These are phyloP conservation scores for Kappamyces sp. DNA, from an alignment of 192 early-diverging fungal species.

Conservation along the genomic window DNA sequence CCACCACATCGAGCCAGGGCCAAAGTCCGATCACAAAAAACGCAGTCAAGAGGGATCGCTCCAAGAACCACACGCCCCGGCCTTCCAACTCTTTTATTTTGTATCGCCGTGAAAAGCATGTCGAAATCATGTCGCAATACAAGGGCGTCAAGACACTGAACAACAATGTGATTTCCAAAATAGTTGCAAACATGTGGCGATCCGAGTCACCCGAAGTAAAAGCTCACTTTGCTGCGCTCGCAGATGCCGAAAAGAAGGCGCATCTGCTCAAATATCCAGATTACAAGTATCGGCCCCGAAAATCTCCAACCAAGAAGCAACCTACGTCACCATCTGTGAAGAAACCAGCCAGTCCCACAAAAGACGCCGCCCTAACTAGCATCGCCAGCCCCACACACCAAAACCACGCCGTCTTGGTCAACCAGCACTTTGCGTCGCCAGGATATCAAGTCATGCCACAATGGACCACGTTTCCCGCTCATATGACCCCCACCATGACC, in stretches of 20 bases:
- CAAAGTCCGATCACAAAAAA: conserved; percentile 7
- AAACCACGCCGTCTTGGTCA: not conserved
- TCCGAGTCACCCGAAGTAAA: conserved; percentile 45
- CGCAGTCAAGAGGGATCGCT: conserved; percentile 3
- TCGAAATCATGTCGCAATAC: conserved; percentile 35
- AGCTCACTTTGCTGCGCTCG: conserved; percentile 36
- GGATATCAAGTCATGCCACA: conserved; percentile 9
- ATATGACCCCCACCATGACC: not conserved
- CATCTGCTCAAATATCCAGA: conserved; percentile 51
- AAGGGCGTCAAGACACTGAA: conserved; percentile 34
- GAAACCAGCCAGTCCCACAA: not conserved
- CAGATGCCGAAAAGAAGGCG: conserved; percentile 44
- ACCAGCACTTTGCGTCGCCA: not conserved
- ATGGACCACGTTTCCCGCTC: conserved; percentile 5
- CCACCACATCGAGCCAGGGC: conserved; percentile 3
- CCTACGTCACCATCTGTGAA: not conserved
- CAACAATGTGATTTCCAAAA: conserved; percentile 52
- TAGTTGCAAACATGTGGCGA: conserved; percentile 53
- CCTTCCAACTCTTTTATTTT: conserved; percentile 53
- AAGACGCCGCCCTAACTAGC: not conserved
- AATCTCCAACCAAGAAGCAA: conserved; percentile 28
- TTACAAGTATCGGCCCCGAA: conserved; percentile 55
- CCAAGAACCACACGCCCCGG: conserved; percentile 17
- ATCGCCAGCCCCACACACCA: conserved; percentile 8
- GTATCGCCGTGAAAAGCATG: conserved; percentile 54